Conservation (phyloP, 1,139 yeast species). For the Debaryomyces singareniensis region DNA sequence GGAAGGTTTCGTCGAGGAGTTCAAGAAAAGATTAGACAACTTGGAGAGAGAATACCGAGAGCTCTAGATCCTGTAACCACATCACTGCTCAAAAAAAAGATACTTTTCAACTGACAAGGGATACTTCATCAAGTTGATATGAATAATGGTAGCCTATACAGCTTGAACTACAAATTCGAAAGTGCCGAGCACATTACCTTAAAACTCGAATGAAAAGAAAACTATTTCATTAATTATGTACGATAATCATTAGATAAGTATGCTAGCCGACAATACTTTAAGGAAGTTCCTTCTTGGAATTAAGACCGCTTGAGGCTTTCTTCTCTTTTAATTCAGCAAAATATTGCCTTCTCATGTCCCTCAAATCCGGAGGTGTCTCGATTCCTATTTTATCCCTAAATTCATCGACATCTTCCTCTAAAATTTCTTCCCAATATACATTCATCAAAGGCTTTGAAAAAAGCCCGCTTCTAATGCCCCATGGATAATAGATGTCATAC, state of each 20-base stretch:
- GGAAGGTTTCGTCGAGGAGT: slow-evolving; percentile 38
- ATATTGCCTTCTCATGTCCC: slow-evolving; percentile 49
- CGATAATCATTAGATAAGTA: too few species aligned
- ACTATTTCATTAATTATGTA: neutral
- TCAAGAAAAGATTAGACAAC: slow-evolving; percentile 21
- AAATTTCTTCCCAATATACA: slow-evolving; percentile 87
- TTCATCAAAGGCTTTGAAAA: slow-evolving; percentile 73
- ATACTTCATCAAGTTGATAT: too few species aligned
- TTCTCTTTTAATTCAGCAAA: slow-evolving; percentile 24
- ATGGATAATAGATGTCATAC: slow-evolving; percentile 70
- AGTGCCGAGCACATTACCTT: neutral
- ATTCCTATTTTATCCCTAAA: slow-evolving; percentile 68
- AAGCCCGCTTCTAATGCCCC: slow-evolving; percentile 79
- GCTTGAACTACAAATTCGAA: neutral
- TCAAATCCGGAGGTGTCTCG: slow-evolving; percentile 69
- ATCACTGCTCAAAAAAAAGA: too few species aligned
- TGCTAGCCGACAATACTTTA: too few species aligned
- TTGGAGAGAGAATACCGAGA: slow-evolving; percentile 23
- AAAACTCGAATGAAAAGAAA: neutral
- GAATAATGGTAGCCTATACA: neutral
- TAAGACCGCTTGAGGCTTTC: slow-evolving; percentile 9
- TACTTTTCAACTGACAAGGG: too few species aligned
- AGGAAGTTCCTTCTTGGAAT: neutral
- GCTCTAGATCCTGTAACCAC: too few species aligned
- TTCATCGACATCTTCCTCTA: slow-evolving; percentile 67